Evolutionary conservation across 2,329 filamentous ascomycete genomes (phyloP), one percentile per base, ranked within the genome.

Genomic region (Periconia sp.): DNA sequence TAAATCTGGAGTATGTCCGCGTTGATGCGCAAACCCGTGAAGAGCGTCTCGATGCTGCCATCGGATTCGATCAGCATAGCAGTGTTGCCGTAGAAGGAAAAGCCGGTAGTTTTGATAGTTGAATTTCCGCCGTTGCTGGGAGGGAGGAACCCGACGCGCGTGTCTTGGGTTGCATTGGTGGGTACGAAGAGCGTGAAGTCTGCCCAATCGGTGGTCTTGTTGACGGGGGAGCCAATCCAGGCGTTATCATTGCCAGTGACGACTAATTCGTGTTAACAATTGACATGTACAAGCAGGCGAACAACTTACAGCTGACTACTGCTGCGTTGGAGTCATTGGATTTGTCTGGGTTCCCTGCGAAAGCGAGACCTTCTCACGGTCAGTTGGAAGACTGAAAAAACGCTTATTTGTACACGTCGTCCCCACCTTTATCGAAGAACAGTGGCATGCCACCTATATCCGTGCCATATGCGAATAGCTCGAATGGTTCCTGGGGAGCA

Each of bases 81-180:
- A 9, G 60, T 62, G 0, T 48, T 53, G 18, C 64, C 64, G 23
- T 65, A 65, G 35, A 64, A 64, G 17, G 40, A 20, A 41, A 64
- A 67, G 6, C 55, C 56, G 1, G 54, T 47, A 14, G 58, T 58
- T 18, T 53, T 58, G 3, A 44, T 45, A 13, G 47, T 17, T 45
- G 43, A 49, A 15, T 41, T 45, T 7, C 47, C 45, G 13, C 52
- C 47, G 9, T 47, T 42, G n/a, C 23, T 46, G n/a, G 42, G 47
- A 5, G 44, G 45, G 6, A 60, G 49, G 17, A 65, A 67, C 2
- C 60, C 57, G 19, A 67, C 49, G 17, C 61, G 58, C 14, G 35
- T 54, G 45, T 59, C 56, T 1, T 54, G 48, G 15, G 54, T 14
- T 2, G 18, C 44, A 6, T 51, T 27, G 11, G 27, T 47, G 2